Conservation (phyloP, 352 stramenopile species). For the Phytopythium ostracodes region DNA sequence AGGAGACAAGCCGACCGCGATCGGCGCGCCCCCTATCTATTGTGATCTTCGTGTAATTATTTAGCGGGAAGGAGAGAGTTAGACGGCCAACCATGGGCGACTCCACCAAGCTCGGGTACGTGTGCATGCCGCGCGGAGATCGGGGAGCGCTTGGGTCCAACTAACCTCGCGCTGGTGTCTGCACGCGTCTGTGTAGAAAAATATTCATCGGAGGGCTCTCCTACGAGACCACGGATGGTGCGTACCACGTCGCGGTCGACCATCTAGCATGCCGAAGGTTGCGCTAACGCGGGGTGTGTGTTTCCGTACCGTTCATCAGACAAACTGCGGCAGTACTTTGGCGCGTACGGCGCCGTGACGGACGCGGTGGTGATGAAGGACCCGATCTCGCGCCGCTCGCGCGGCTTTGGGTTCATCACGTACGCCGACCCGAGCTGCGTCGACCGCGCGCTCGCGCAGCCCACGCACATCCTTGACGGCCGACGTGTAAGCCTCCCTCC, state of each 20-base stretch:
- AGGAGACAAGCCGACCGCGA: too few relatives aligned
- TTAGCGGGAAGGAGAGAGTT: slow-evolving; percentile 3
- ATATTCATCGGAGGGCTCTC: slow-evolving; percentile 90
- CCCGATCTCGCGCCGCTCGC: slow-evolving; percentile 86
- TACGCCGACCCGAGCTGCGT: slow-evolving; percentile 87
- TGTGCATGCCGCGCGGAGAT: too few relatives aligned
- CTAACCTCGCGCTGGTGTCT: slow-evolving; percentile 5
- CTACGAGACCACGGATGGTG: slow-evolving; percentile 88
- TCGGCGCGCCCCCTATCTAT: slow-evolving; percentile 6
- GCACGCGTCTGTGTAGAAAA: slow-evolving; percentile 55
- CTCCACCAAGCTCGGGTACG: slow-evolving; percentile 41
- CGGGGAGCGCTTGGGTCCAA: too few relatives aligned
- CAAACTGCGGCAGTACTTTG: slow-evolving; percentile 89
- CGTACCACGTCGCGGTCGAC: slow-evolving; percentile 2
- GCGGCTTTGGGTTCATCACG: slow-evolving; percentile 93
- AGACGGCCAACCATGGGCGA: slow-evolving; percentile 32
- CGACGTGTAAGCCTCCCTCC: slow-evolving; percentile 49
- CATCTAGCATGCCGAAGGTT: too few relatives aligned
- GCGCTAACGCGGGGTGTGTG: too few relatives aligned
- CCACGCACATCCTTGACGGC: slow-evolving; percentile 90
- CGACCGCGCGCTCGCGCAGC: slow-evolving; percentile 84
- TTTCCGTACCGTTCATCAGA: too few relatives aligned
- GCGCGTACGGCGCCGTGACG: slow-evolving; percentile 83
- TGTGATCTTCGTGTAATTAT: slow-evolving; percentile 7
- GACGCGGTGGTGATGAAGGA: slow-evolving; percentile 94